A percentile compares a stretch with the other conserved stretches of the same genome.
Conservation (phyloP, 2,329 filamentous ascomycete genomes). For the Fonsecaea pedrosoi region DNA sequence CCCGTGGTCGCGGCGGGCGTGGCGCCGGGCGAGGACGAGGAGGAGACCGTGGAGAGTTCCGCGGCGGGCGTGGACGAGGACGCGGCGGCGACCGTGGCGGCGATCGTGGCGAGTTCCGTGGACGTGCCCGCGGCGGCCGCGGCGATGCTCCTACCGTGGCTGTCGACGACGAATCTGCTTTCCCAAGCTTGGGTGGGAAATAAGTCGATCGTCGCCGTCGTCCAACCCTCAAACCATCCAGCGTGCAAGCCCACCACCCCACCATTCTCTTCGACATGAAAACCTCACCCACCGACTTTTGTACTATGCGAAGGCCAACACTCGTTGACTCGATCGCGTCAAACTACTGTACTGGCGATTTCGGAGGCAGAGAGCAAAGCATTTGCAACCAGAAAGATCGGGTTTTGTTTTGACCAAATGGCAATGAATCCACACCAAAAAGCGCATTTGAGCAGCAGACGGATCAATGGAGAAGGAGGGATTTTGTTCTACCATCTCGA, state of each 20-base stretch:
- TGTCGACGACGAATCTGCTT: conserved; percentile 40
- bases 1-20: conserved; percentile 54
- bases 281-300: conserved; percentile 25
- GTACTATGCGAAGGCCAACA: conserved; percentile 34
- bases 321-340: conserved; percentile 28
- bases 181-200: conserved; percentile 41
- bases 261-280: conserved; percentile 25
- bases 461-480: conserved; percentile 28
- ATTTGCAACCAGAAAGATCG: conserved; percentile 31
- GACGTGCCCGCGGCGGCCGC: conserved; percentile 46
- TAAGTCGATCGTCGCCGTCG: conserved; percentile 21
- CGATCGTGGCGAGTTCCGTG: conserved; percentile 48
- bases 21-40: conserved; percentile 57
- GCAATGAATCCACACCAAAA: conserved; percentile 27
- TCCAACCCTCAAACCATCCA: conserved; percentile 9
- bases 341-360: conserved; percentile 28
- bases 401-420: conserved; percentile 17
- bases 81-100: conserved; percentile 47
- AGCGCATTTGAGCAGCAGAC: conserved; percentile 29
- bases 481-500: conserved; percentile 36
- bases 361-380: conserved; percentile 24
- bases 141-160: conserved; percentile 34
- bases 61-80: conserved; percentile 39
- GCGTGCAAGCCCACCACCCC: conserved; percentile 9
- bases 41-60: conserved; percentile 40